Evolutionary conservation across 2,329 filamentous ascomycete genomes (phyloP).

Genomic region (Macrophomina tecta): DNA sequence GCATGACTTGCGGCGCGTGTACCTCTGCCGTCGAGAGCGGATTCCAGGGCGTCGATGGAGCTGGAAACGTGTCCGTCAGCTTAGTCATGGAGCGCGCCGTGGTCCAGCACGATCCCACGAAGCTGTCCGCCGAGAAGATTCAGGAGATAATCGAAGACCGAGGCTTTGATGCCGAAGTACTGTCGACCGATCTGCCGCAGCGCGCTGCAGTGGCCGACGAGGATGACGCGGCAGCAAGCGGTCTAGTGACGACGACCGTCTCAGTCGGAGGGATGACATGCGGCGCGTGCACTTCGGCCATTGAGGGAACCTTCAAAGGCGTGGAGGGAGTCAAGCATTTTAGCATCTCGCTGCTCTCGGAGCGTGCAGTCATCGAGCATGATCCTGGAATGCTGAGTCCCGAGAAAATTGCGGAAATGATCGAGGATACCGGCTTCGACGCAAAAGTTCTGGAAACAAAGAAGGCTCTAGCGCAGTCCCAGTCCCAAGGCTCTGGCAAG

Average conservation of each 20-base stretch:
- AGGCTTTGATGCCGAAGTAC: constrained; percentile 88
- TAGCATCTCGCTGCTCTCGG: constrained; percentile 82
- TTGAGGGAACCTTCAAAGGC: constrained; percentile 80
- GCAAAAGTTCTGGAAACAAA: constrained; percentile 78
- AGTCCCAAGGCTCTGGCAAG: constrained; percentile 46
- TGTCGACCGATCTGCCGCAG: constrained; percentile 77
- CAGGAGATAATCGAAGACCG: constrained; percentile 88
- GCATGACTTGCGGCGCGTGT: constrained; percentile 89
- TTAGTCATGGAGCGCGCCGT: constrained; percentile 97
- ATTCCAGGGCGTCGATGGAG: constrained; percentile 81
- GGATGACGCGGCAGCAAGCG: constrained; percentile 40
- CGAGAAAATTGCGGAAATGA: constrained; percentile 62
- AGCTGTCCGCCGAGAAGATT: constrained; percentile 75
- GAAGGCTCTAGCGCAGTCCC: constrained; percentile 42
- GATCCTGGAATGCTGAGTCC: constrained; percentile 63
- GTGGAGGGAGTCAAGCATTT: constrained; percentile 75
- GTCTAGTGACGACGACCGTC: constrained; percentile 68
- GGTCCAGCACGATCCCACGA: constrained; percentile 80
- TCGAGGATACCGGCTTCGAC: constrained; percentile 77
- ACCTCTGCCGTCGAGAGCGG: constrained; percentile 94
- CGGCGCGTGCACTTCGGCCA: constrained; percentile 84
- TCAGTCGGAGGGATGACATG: constrained; percentile 90
- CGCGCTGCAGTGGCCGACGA: constrained; percentile 52
- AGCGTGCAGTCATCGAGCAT: constrained; percentile 85
- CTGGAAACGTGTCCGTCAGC: constrained; percentile 87